Evolutionary conservation across 176 grass and related monocot species (phyloP).

Genomic region (Triticum monococcum): DNA sequence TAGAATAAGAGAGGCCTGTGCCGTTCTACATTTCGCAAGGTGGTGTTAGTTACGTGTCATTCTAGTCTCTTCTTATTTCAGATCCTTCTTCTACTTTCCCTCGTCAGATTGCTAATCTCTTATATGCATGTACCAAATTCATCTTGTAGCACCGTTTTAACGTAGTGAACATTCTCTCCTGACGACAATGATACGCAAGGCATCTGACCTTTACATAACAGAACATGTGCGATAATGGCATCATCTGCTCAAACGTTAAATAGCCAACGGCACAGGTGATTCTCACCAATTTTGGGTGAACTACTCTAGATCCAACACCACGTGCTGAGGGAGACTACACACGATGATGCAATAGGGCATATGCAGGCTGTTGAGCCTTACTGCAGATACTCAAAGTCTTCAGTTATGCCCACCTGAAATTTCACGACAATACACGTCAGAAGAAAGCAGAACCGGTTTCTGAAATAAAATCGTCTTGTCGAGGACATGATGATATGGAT

Average conservation of each 20-base stretch:
- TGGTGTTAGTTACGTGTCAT: background rate
- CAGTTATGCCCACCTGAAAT: conserved; percentile 81
- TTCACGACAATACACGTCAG: background rate
- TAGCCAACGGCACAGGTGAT: background rate
- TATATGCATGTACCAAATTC: background rate
- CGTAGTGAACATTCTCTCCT: background rate
- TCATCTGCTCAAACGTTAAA: background rate
- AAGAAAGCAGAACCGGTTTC: background rate
- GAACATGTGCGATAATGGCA: background rate
- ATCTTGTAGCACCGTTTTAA: background rate
- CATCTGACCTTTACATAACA: background rate
- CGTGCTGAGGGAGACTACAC: background rate
- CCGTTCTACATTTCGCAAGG: background rate
- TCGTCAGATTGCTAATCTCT: background rate
- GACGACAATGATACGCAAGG: background rate
- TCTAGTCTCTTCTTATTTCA: background rate
- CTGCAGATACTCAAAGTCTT: conserved; percentile 88
- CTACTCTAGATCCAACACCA: conserved; percentile 14
- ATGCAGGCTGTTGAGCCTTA: conserved; percentile 23
- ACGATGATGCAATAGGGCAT: background rate
- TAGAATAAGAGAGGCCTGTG: background rate
- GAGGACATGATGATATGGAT: background rate
- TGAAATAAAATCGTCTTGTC: background rate
- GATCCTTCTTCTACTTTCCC: background rate
- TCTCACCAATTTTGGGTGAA: background rate